Conservation (phyloP, 2,329 filamentous ascomycete genomes). For the Acarospora socialis region DNA sequence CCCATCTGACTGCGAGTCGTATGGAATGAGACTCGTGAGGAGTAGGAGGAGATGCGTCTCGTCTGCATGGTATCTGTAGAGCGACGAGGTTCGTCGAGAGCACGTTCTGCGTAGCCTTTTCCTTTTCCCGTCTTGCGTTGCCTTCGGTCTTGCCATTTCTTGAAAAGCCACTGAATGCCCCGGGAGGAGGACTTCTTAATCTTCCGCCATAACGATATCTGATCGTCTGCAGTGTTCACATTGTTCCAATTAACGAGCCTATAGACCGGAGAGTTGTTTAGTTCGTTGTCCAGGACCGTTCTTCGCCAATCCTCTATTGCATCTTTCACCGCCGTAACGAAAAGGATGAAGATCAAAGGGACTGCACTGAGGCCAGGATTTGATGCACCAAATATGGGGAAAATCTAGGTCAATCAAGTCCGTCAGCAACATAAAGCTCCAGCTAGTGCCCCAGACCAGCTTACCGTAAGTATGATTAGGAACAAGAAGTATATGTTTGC, state of each 20-base stretch:
- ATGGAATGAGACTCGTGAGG: too few species aligned
- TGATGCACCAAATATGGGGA: slow-evolving; percentile 83
- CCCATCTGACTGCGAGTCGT: slow-evolving; percentile 41
- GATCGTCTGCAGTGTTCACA: slow-evolving; percentile 80
- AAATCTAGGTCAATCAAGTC: slow-evolving; percentile 49
- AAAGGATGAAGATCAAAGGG: slow-evolving; percentile 82
- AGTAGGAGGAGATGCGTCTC: too few species aligned
- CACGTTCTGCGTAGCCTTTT: slow-evolving; percentile 36
- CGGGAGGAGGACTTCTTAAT: slow-evolving; percentile 78
- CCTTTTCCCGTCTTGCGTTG: slow-evolving; percentile 35
- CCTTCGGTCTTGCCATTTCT: slow-evolving; percentile 28
- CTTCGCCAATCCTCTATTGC: slow-evolving; percentile 89
- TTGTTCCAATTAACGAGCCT: slow-evolving; percentile 79
- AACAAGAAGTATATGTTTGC: slow-evolving; percentile 98
- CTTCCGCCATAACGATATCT: slow-evolving; percentile 69
- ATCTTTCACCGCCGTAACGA: slow-evolving; percentile 83
- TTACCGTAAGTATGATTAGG: slow-evolving; percentile 82
- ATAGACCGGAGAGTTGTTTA: slow-evolving; percentile 94
- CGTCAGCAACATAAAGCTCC: slow-evolving; percentile 8
- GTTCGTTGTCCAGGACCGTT: slow-evolving; percentile 77
- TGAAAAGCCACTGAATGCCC: slow-evolving; percentile 42
- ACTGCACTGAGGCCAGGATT: slow-evolving; percentile 85
- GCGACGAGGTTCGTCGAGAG: slow-evolving; percentile 14
- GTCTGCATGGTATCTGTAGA: slow-evolving; percentile 9
- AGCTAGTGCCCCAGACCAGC: slow-evolving; percentile 25